Evolutionary conservation across 768 basidiomycete genomes (phyloP), one percentile per base, ranked within the genome.

Genomic region (Leucocoprinus leucothites): DNA sequence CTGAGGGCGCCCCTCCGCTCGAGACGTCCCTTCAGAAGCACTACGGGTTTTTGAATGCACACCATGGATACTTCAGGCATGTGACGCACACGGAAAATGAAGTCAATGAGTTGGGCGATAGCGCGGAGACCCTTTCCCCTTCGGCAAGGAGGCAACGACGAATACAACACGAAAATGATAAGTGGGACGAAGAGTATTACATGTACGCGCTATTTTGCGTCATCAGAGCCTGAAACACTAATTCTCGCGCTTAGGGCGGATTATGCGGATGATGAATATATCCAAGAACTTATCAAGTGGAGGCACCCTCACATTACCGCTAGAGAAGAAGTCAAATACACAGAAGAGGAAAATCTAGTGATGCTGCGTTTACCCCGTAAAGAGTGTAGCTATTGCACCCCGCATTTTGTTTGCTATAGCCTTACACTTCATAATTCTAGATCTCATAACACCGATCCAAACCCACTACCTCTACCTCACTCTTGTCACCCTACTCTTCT

Each of bases 151-250:
- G 82, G 25, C 60, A 57, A 40, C 74, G 73, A 56, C 80, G 90
- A 46, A 59, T 82, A 9, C 66, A 71, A 52, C 84, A 83, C 58
- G 91, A 93, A 66, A 75, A 92, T 36, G 74, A 78, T 26, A 92
- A 91, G 69, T 94, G 86, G 80, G 86, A 93, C 61, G 84, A 83
- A 62, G 90, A 92, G 62, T 76, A 93, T 70, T 94, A 93, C 65
- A 85, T 91, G 91, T 91, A 68, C 51, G 53, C 13, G 21, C 40
- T 18, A 26, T 36, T 43, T 46, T 40, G 19, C 25, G 41, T 18
- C 21, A 48, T 48, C 43, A 49, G 24, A 56, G 31, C 47, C n/a
- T 9, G 51, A 57, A 44, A 57, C 45, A 41, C 60, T 21, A 58
- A 41, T 24, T 45, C 14, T 19, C 22, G 48, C 36, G 43, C n/a